Conservation (phyloP, 202 grass and related monocot species). For the Bolboschoenoplectus hybrid region DNA sequence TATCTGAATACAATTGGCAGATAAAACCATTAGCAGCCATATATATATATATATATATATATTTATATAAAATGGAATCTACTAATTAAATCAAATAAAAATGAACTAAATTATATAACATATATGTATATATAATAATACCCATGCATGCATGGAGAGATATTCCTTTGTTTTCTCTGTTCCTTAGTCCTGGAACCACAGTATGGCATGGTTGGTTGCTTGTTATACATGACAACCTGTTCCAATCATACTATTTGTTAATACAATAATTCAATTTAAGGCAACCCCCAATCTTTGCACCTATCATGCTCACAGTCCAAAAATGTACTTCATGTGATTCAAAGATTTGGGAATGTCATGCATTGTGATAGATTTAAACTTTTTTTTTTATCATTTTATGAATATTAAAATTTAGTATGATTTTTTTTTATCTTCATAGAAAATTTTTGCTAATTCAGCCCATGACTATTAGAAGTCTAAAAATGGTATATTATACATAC, state of each 20-base stretch:
- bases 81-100: conserved; percentile 16
- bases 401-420: no score
- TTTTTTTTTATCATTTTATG: background rate
- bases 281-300: background rate
- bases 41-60: background rate
- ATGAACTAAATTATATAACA: background rate
- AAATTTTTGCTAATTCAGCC: no score
- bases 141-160: conserved; percentile 33
- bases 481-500: no score
- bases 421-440: no score
- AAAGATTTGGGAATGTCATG: background rate
- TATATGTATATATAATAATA: background rate
- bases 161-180: conserved; percentile 38
- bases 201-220: conserved; percentile 26
- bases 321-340: background rate
- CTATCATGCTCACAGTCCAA: background rate
- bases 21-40: conserved; percentile 23
- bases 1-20: conserved; percentile 38
- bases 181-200: conserved; percentile 36
- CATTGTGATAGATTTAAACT: background rate
- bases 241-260: background rate
- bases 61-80: conserved; percentile 8
- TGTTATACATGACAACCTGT: conserved; percentile 35
- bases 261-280: background rate
- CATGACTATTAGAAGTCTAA: no score